Conservation (phyloP, 805 yeast genomes). For the Saccharomyces paradoxus region DNA sequence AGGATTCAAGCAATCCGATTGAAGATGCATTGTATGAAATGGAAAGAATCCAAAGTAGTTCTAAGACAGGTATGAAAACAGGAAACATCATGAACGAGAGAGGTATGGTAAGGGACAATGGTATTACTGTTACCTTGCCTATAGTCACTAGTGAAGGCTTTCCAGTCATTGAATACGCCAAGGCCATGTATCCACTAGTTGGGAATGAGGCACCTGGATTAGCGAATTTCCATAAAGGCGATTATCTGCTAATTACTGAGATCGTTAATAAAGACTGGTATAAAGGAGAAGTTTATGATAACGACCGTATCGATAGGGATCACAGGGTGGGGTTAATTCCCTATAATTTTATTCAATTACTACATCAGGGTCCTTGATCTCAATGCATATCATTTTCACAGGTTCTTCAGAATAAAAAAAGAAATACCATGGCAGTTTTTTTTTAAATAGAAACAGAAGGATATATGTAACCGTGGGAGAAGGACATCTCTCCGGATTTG, state of each 20-base stretch:
- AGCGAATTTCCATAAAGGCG: conserved; percentile 25
- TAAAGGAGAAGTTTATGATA: conserved; percentile 28
- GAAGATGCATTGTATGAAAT: conserved; percentile 28
- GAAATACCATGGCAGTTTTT: neutral
- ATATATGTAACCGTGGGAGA: neutral
- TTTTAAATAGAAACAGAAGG: neutral
- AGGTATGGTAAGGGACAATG: conserved; percentile 25
- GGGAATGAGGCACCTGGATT: conserved; percentile 26
- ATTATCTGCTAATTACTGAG: conserved; percentile 26
- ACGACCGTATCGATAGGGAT: conserved; percentile 13
- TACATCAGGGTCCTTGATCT: neutral
- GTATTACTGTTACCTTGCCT: conserved; percentile 28
- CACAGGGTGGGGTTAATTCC: conserved; percentile 24
- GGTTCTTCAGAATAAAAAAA: neutral
- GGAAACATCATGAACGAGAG: conserved; percentile 8
- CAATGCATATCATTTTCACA: neutral
- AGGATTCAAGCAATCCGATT: conserved; percentile 21
- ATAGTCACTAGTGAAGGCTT: conserved; percentile 20
- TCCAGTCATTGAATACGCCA: conserved; percentile 25
- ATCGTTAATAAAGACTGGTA: conserved; percentile 28
- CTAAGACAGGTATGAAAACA: conserved; percentile 11
- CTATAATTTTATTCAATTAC: conserved; percentile 18
- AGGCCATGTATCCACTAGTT: conserved; percentile 24
- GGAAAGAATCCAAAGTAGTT: conserved; percentile 22
- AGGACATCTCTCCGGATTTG: neutral